Evolutionary conservation across 768 basidiomycete species (phyloP).

Genomic region (Lactifluus echinatus): DNA sequence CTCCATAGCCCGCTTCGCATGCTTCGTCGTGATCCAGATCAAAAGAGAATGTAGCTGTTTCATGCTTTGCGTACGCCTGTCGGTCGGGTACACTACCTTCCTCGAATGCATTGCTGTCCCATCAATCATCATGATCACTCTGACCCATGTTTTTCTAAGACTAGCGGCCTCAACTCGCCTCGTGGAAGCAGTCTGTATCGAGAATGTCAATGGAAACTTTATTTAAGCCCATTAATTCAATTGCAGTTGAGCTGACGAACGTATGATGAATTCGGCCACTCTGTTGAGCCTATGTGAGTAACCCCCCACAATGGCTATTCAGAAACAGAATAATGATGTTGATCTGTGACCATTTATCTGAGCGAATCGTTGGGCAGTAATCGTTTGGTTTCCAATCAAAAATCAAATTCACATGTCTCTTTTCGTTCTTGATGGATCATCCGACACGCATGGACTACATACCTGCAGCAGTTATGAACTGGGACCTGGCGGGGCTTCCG

Average conservation of each 20-base stretch:
- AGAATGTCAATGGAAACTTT: neutral
- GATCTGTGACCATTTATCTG: neutral
- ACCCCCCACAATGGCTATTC: neutral
- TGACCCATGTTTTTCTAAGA: neutral
- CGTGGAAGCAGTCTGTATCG: neutral
- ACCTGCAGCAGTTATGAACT: neutral
- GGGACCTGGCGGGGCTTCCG: neutral
- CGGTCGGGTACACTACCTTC: neutral
- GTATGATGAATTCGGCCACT: neutral
- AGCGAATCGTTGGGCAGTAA: neutral
- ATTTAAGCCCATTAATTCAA: neutral
- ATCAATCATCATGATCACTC: neutral
- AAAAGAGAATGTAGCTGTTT: neutral
- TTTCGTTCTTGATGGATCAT: neutral
- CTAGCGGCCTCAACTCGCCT: constrained; percentile 4
- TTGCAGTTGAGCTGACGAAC: neutral
- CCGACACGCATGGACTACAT: neutral
- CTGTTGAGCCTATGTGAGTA: neutral
- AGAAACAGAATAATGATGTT: neutral
- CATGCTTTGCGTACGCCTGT: neutral
- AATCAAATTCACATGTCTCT: neutral
- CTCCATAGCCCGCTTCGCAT: neutral
- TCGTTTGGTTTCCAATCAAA: neutral
- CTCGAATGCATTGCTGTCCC: neutral
- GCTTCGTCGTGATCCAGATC: neutral